A percentile compares a stretch with the other conserved stretches of the same genome.
These are phyloP conservation scores for Rhodosporidiobolus odoratus DNA, from an alignment of 768 basidiomycete genomes.

Conservation along the genomic window DNA sequence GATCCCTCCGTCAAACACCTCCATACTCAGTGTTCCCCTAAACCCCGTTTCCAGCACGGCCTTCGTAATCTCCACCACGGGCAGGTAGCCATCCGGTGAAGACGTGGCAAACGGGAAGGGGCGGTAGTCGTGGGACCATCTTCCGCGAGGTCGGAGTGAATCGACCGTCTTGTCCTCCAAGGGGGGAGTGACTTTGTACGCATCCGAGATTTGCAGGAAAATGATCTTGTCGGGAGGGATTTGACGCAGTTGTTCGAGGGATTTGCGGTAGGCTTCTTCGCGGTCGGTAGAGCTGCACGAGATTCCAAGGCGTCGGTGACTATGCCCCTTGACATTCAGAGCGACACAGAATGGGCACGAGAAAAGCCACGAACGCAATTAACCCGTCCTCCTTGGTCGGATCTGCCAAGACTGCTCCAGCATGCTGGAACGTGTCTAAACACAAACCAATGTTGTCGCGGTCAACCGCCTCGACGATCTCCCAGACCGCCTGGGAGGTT, in stretches of 20 bases:
- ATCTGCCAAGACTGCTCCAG: conserved; percentile 41
- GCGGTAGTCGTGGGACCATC: conserved; percentile 37
- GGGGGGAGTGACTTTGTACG: conserved; percentile 26
- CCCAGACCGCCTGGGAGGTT: conserved; percentile 39
- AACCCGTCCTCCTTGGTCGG: conserved; percentile 37
- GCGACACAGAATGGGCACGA: background rate
- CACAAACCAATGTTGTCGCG: conserved; percentile 35
- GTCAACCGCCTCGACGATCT: conserved; percentile 37
- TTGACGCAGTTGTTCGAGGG: conserved; percentile 19
- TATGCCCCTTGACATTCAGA: background rate
- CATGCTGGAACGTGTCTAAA: conserved; percentile 42
- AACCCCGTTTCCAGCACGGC: conserved; percentile 39
- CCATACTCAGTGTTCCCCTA: conserved; percentile 36
- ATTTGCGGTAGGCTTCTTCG: conserved; percentile 19
- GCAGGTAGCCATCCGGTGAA: conserved; percentile 32
- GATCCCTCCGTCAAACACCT: conserved; percentile 35
- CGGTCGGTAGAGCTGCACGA: conserved; percentile 22
- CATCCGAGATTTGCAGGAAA: conserved; percentile 42
- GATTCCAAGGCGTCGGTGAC: background rate
- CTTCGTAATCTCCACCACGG: conserved; percentile 29
- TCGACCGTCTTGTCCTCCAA: conserved; percentile 30
- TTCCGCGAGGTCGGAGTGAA: conserved; percentile 20
- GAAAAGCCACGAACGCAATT: background rate
- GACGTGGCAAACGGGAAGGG: conserved; percentile 35
- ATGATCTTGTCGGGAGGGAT: conserved; percentile 41